Base-by-base conservation (phyloP, 2,329 filamentous ascomycete species). In the Aspergillus clavatus region DNA sequence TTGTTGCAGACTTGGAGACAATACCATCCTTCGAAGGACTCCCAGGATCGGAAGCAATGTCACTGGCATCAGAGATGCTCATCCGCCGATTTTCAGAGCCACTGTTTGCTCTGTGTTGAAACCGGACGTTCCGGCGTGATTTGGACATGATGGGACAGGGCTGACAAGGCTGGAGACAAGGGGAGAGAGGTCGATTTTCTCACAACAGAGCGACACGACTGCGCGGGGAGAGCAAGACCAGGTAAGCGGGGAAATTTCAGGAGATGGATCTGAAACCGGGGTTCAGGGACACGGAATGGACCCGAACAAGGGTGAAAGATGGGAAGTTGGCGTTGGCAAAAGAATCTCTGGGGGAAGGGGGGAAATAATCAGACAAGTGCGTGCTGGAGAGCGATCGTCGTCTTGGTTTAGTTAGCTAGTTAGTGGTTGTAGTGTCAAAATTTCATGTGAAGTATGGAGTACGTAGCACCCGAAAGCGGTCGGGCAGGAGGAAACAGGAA, bases 61-160 rank as follows among this genome's bases (percentile, higher is more conserved):
- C 78, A 60, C 76, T 81, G 56, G 70, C 68, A 42, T 80, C 77
- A 22, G 77, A 79, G 54, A 78, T 71, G 63, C 75, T 78, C 50
- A 68, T 68, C 53, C 78, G 77, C 47, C 72, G 69, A 42, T 75
- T 68, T 47, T 77, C 66, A 48, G 64, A 60, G 33, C 63, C 68
- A 58, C 73, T 74, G 26, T 55, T 45, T 31, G 43, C 50, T 45
- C 63, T 71, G 60, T 79, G 77, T 52, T 75, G 74, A 63, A 83
- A 83, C 66, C 81, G 77, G 63, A 83, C 79, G 65, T 78, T 77
- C 61, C 77, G 77, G 61, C 76, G 73, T 47, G 77, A 70, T 58
- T 72, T 76, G 46, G 73, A 71, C 76, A 78, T 79, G 51, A 52
- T 62, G 52, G 24, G 21, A 18, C 24, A 31, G 33, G 38, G 28